These are phyloP conservation scores for Neonectria faginata DNA, from an alignment of 2,329 filamentous ascomycete genomes.

Conservation along the genomic window DNA sequence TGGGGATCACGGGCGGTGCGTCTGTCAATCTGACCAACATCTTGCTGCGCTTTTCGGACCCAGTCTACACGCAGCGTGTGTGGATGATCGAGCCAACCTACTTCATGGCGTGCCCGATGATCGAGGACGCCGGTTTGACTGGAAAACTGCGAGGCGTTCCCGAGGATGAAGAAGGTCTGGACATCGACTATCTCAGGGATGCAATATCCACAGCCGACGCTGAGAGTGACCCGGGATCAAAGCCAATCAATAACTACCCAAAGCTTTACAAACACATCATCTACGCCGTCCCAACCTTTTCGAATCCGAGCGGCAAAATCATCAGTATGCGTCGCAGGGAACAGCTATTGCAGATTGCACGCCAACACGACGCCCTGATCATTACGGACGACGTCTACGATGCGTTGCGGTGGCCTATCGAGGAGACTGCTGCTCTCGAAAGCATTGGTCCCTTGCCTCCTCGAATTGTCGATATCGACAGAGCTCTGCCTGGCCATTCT, in stretches of 20 bases:
- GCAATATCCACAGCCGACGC: background rate
- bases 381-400: slow-evolving; percentile 80
- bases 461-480: slow-evolving; percentile 11
- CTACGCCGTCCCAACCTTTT: slow-evolving; percentile 77
- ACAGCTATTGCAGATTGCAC: slow-evolving; percentile 68
- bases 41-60: slow-evolving; percentile 74
- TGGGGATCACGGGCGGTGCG: slow-evolving; percentile 75
- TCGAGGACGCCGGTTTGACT: slow-evolving; percentile 72
- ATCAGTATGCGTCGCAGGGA: slow-evolving; percentile 69
- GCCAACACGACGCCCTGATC: slow-evolving; percentile 73
- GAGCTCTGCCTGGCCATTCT: background rate
- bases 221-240: background rate
- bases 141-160: slow-evolving; percentile 69
- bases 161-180: slow-evolving; percentile 58
- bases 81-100: slow-evolving; percentile 77
- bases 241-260: slow-evolving; percentile 27
- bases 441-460: background rate
- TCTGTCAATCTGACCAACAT: slow-evolving; percentile 73
- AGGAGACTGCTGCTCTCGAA: slow-evolving; percentile 3
- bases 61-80: slow-evolving; percentile 69
- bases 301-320: slow-evolving; percentile 74
- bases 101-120: slow-evolving; percentile 73
- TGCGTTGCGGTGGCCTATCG: slow-evolving; percentile 68
- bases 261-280: slow-evolving; percentile 76
- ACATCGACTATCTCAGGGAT: slow-evolving; percentile 4